phyloP scores from a whole-genome alignment of 257 asterid genomes.

The Solanum stenotomum region DNA sequence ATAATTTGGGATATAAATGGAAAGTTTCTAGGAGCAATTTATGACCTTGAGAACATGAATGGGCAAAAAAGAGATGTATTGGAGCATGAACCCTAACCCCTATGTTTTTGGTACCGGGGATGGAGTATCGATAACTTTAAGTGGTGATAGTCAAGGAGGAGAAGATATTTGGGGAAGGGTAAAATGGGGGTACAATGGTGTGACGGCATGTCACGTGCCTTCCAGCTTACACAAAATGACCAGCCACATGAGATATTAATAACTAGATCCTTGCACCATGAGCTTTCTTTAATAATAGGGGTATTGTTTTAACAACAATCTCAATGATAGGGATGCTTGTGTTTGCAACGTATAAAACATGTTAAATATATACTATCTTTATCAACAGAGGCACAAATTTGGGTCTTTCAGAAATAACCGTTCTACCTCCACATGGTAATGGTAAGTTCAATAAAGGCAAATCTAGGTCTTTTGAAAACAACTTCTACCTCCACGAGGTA shows the following conservation, averaged over 20 bases:
- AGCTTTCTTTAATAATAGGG: neutral
- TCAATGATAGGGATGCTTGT: neutral
- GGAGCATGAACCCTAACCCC: neutral
- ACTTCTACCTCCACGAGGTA: neutral
- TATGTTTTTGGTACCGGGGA: neutral
- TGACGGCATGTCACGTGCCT: neutral
- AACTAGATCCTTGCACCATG: neutral
- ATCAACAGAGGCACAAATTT: neutral
- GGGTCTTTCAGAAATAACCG: neutral
- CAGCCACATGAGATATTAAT: neutral
- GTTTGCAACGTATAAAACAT: neutral
- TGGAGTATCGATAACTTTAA: neutral
- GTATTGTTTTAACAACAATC: neutral
- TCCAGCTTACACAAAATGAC: neutral
- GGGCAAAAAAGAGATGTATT: neutral
- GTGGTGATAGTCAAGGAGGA: neutral
- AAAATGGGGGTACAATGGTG: neutral
- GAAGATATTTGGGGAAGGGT: neutral
- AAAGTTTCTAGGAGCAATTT: neutral
- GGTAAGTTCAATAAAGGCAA: neutral
- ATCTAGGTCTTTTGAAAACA: neutral
- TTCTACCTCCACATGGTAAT: neutral
- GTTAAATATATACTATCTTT: neutral
- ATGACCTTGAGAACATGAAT: neutral
- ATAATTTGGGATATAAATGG: neutral